phyloP scores from a whole-genome alignment of 164 flowering plant species.

The Euptelea pleiosperma region DNA sequence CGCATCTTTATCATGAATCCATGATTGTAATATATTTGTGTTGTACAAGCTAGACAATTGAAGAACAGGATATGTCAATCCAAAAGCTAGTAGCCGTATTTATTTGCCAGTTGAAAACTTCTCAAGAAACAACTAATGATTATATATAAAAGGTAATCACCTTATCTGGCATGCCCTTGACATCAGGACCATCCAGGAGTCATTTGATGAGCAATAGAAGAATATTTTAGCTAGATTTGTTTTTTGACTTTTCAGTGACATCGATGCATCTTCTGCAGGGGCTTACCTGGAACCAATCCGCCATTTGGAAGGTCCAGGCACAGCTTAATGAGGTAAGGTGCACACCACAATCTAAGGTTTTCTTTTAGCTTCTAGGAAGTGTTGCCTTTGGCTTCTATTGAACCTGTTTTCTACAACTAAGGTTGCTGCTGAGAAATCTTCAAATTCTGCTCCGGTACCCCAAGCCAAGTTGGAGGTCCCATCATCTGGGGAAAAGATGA shows the following conservation, averaged over 20 bases:
- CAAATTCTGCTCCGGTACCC: constrained; percentile 31
- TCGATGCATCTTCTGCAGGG: constrained; percentile 27
- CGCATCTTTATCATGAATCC: no score
- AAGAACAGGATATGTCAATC: background rate
- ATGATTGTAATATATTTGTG: background rate
- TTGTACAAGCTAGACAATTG: background rate
- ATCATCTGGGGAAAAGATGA: constrained; percentile 22
- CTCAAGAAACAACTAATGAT: background rate
- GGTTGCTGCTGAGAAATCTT: constrained; percentile 38
- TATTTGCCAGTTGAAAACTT: background rate
- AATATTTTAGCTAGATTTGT: background rate
- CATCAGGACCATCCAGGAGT: background rate
- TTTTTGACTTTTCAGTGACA: background rate
- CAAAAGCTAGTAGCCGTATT: background rate
- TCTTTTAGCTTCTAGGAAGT: background rate
- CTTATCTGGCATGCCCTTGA: background rate
- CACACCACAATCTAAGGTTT: background rate
- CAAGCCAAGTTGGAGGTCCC: constrained; percentile 19
- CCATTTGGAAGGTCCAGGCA: constrained; percentile 35
- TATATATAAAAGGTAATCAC: background rate
- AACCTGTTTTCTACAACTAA: constrained; percentile 17
- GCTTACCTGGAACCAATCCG: constrained; percentile 21
- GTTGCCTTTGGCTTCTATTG: background rate
- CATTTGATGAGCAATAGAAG: background rate
- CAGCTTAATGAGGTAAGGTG: constrained; percentile 36